These are phyloP conservation scores for Fragosphaeria purpurea DNA, from an alignment of 2,329 filamentous ascomycete genomes.

Conservation along the genomic window DNA sequence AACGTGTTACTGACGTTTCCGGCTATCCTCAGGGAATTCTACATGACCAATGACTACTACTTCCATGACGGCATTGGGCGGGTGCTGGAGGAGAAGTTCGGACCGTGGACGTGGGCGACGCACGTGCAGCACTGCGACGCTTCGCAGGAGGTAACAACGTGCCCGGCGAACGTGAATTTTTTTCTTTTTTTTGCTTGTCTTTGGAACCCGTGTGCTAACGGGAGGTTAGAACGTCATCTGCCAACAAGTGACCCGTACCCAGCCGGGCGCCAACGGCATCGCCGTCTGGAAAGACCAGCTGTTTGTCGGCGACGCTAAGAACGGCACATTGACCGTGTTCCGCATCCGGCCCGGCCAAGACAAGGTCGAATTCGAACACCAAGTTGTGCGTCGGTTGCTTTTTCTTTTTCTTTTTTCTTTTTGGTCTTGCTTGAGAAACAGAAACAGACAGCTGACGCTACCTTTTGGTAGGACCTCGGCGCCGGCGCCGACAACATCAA, in stretches of 20 bases:
- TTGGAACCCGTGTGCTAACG: no score
- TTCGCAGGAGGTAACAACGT: neutral
- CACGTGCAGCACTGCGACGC: constrained; percentile 2
- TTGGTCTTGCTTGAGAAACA: no score
- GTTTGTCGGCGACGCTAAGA: constrained; percentile 2
- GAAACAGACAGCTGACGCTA: no score
- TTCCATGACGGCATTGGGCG: neutral
- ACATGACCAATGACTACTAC: constrained; percentile 5
- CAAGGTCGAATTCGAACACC: neutral
- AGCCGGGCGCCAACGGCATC: constrained; percentile 1
- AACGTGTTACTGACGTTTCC: neutral
- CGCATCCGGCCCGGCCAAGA: neutral
- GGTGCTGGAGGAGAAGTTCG: neutral
- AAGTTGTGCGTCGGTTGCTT: no score
- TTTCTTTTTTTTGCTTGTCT: no score
- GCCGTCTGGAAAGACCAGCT: neutral
- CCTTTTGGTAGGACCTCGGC: neutral
- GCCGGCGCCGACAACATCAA: constrained; percentile 4
- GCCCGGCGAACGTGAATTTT: no score
- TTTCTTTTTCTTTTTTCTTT: no score
- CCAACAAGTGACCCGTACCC: neutral
- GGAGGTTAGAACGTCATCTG: neutral
- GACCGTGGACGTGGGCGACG: constrained; percentile 5
- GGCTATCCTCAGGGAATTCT: neutral
- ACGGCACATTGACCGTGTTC: constrained; percentile 1